phyloP scores from a whole-genome alignment of 768 basidiomycete genomes.

The Phlegmacium glaucopus region DNA sequence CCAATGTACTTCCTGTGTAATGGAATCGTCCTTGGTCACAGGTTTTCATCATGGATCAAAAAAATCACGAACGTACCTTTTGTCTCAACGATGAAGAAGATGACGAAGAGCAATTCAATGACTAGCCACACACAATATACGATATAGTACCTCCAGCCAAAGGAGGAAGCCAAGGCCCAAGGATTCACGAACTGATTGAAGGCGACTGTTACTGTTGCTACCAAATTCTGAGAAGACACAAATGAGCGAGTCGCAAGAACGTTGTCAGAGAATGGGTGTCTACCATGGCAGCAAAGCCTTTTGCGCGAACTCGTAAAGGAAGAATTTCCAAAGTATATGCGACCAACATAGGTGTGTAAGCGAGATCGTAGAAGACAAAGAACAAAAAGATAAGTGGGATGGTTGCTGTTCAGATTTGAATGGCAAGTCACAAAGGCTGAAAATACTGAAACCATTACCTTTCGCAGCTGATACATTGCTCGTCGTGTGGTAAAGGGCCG shows the following conservation, averaged over 20 bases:
- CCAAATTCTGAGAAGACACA: constrained; percentile 45
- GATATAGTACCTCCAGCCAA: constrained; percentile 60
- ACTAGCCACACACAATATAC: constrained; percentile 64
- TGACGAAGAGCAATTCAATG: constrained; percentile 56
- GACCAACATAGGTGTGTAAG: constrained; percentile 71
- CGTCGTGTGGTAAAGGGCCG: constrained; percentile 40
- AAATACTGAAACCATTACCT: constrained; percentile 10
- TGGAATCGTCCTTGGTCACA: constrained; percentile 4
- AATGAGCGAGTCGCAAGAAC: background rate
- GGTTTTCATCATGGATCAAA: background rate
- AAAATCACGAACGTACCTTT: constrained; percentile 39
- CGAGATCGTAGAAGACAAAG: constrained; percentile 58
- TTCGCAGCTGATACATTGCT: constrained; percentile 38
- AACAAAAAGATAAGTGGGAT: constrained; percentile 66
- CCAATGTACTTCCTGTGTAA: constrained; percentile 54
- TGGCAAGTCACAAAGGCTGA: background rate
- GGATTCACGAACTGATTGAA: constrained; percentile 84
- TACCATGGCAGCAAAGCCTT: constrained; percentile 76
- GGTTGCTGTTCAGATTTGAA: constrained; percentile 35
- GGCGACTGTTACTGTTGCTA: constrained; percentile 61
- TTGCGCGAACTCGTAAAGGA: constrained; percentile 76
- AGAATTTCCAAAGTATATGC: constrained; percentile 72
- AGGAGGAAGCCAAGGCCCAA: constrained; percentile 56
- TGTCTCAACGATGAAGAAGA: constrained; percentile 57
- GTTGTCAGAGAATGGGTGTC: constrained; percentile 9